Conservation (phyloP, 345 rosid species). For the Arabidopsis thaliana region TAIR10.1 NC_003071.7:13621001-13621500, state of each 20-base stretch:
- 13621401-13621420: slow-evolving; percentile 84
- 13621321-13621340: too few species aligned
- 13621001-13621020: slow-evolving; percentile 68
- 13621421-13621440: slow-evolving; percentile 98
- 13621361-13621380: not conserved
- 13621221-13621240: not conserved
- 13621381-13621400: slow-evolving; percentile 62
- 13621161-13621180: too few species aligned
- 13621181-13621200: too few species aligned
- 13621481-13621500: not conserved
- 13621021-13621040: slow-evolving; percentile 95
- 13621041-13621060: slow-evolving; percentile 61
- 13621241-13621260: not conserved
- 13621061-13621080: slow-evolving; percentile 70
- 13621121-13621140: slow-evolving; percentile 23
- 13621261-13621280: not conserved
- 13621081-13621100: slow-evolving; percentile 92
- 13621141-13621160: too few species aligned
- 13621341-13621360: not conserved
- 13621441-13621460: slow-evolving; percentile 64
- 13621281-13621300: not conserved
- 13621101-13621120: slow-evolving; percentile 84
- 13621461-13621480: not conserved
- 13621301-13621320: not conserved
- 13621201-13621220: not conserved